Conservation (phyloP, 495 filamentous ascomycete genomes). For the Neurospora sp. region DNA sequence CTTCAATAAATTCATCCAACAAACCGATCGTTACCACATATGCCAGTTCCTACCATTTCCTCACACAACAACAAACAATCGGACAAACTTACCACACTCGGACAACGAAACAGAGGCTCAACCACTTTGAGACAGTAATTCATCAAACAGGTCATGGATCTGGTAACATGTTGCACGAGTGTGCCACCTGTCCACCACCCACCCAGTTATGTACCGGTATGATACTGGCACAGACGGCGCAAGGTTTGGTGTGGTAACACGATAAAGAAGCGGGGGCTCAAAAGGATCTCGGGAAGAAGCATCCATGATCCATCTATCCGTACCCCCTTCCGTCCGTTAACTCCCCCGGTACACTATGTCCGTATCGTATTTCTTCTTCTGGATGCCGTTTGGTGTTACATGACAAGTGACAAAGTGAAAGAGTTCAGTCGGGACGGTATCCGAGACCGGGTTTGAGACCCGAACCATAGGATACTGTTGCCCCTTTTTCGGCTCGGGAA, state of each 20-base stretch:
- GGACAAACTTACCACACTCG: background rate
- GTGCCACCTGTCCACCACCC: background rate
- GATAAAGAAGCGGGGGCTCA: background rate
- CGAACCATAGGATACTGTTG: background rate
- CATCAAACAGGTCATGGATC: background rate
- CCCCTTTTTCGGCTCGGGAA: background rate
- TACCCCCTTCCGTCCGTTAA: background rate
- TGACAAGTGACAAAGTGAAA: background rate
- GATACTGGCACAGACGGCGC: background rate
- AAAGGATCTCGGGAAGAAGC: background rate
- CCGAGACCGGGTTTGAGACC: background rate
- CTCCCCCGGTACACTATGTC: background rate
- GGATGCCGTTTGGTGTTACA: background rate
- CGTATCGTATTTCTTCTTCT: background rate
- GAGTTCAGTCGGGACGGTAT: background rate
- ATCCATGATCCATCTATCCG: background rate
- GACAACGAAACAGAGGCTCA: background rate
- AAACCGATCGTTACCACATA: background rate
- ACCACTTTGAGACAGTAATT: background rate
- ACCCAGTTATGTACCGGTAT: background rate
- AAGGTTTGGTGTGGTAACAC: background rate
- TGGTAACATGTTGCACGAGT: background rate
- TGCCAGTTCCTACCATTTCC: background rate
- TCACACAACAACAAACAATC: background rate
- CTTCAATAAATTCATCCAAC: background rate